These are phyloP conservation scores for Wallacemonas collosoma DNA, from an alignment of 208 protist genomes.

Conservation along the genomic window DNA sequence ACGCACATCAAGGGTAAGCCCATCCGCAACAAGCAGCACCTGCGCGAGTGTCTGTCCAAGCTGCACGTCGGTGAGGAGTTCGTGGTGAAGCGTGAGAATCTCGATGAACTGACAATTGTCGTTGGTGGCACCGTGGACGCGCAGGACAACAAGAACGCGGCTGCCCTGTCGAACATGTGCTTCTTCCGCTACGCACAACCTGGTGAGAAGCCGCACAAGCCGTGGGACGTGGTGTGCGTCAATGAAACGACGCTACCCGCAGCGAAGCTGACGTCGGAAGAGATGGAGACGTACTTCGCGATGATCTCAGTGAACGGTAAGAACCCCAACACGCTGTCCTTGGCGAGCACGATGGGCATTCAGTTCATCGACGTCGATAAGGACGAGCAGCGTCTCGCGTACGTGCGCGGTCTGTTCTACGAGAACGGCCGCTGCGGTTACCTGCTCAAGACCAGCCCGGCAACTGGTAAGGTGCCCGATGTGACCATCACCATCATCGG, in stretches of 20 bases:
- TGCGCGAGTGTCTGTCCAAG: slow-evolving; percentile 61
- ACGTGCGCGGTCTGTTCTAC: slow-evolving; percentile 69
- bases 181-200: slow-evolving; percentile 76
- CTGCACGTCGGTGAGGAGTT: slow-evolving; percentile 85
- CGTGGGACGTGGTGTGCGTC: slow-evolving; percentile 63
- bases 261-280: slow-evolving; percentile 33
- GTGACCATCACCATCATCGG: slow-evolving; percentile 69
- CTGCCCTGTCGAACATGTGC: slow-evolving; percentile 64
- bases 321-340: slow-evolving; percentile 10
- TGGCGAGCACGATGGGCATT: slow-evolving; percentile 52
- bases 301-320: slow-evolving; percentile 49
- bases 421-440: slow-evolving; percentile 89
- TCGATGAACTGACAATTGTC: slow-evolving; percentile 85
- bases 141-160: slow-evolving; percentile 52
- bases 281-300: slow-evolving; percentile 70
- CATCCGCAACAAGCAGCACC: slow-evolving; percentile 82
- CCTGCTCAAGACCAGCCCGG: slow-evolving; percentile 70
- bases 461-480: slow-evolving; percentile 41
- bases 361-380: slow-evolving; percentile 79
- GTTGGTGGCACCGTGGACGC: slow-evolving; percentile 79
- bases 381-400: slow-evolving; percentile 47
- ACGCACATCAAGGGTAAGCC: slow-evolving; percentile 79
- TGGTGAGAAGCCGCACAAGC: slow-evolving; percentile 31
- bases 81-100: slow-evolving; percentile 78
- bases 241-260: slow-evolving; percentile 22